A percentile compares a stretch with the other conserved stretches of the same genome.
Evolutionary conservation across 2,329 filamentous ascomycete species (phyloP).

Genomic region (Ophidiomyces ophidiicola): DNA sequence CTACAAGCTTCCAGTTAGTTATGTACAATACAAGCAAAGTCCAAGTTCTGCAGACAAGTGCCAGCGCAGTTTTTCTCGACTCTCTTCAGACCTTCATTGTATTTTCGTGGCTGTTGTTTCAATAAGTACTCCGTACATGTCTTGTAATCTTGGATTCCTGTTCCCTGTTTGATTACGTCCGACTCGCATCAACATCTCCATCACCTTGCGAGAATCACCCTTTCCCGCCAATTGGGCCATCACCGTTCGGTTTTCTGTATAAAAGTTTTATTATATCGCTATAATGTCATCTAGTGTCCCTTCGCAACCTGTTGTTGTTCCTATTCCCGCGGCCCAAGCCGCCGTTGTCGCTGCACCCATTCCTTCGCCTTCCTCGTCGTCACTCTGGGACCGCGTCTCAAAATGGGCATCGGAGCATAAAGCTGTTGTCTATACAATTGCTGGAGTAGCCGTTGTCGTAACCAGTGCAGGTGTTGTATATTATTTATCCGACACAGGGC

Average conservation of each 20-base stretch:
- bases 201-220: too few species aligned
- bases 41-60: too few species aligned
- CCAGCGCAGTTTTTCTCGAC: too few species aligned
- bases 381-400: slow-evolving; percentile 74
- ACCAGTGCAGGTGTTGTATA: slow-evolving; percentile 87
- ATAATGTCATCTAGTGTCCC: slow-evolving; percentile 2
- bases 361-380: slow-evolving; percentile 11
- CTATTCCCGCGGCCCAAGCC: slow-evolving; percentile 2
- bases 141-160: too few species aligned
- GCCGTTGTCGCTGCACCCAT: slow-evolving; percentile 10
- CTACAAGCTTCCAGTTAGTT: too few species aligned
- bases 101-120: too few species aligned
- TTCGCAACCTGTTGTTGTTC: neutral
- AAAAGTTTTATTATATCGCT: neutral
- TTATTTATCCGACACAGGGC: slow-evolving; percentile 53
- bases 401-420: slow-evolving; percentile 94
- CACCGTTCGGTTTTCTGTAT: neutral
- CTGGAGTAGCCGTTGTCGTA: slow-evolving; percentile 82
- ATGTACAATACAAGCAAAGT: too few species aligned
- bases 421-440: slow-evolving; percentile 88
- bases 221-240: neutral
- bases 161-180: too few species aligned
- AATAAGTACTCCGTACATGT: too few species aligned
- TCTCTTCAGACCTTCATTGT: too few species aligned
- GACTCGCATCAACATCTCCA: too few species aligned